These are phyloP conservation scores for Dictyostelium firmibasis DNA, from an alignment of 78 protist genomes.

Conservation along the genomic window DNA sequence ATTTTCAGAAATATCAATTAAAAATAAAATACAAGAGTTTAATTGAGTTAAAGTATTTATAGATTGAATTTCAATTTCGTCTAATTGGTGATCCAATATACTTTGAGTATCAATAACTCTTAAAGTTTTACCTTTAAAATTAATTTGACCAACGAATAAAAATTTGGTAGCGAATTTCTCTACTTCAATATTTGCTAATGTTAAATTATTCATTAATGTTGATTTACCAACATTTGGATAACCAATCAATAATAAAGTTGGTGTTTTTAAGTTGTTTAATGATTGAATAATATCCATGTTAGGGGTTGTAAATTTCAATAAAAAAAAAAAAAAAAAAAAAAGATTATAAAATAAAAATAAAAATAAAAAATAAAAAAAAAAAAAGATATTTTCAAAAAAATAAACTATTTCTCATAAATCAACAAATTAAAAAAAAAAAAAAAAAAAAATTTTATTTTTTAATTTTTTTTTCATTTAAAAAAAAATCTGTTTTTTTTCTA, in stretches of 20 bases:
- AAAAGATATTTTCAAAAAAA: no score
- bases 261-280: conserved; percentile 98
- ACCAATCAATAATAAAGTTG: conserved; percentile 96
- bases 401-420: no score
- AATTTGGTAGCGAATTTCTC: conserved; percentile 99
- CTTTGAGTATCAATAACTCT: conserved; percentile 99
- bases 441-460: no score
- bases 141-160: conserved; percentile 98
- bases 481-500: no score
- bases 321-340: no score
- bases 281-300: no score
- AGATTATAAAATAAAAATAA: no score
- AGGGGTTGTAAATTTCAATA: no score
- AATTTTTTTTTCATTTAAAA: no score
- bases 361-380: no score
- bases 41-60: conserved; percentile 99
- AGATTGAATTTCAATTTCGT: conserved; percentile 99
- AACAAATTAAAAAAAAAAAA: no score
- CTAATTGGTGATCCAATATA: conserved; percentile 98
- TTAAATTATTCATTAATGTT: conserved; percentile 96
- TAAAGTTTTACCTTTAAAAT: conserved; percentile 96
- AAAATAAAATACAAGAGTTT: conserved; percentile 92
- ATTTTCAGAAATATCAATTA: conserved; percentile 97
- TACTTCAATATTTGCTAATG: conserved; percentile 99
- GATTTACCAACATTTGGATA: conserved; percentile 99